Conservation (phyloP, 2,329 filamentous ascomycete genomes). For the Colletotrichum godetiae region DNA sequence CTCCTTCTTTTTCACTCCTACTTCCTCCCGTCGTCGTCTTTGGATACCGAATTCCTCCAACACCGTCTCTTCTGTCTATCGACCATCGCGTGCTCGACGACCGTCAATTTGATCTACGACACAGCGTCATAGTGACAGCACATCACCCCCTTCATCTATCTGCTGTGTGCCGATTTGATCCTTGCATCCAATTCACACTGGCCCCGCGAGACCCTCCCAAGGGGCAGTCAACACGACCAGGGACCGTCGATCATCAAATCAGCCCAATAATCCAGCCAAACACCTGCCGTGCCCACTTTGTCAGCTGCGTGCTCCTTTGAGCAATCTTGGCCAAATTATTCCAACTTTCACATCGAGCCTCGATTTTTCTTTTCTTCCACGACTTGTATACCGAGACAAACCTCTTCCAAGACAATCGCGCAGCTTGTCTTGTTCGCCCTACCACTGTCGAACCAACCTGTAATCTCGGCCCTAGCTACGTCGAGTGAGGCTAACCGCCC, state of each 20-base stretch:
- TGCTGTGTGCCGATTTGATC: conserved; percentile 20
- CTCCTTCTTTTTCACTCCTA: not conserved
- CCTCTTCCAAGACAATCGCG: not conserved
- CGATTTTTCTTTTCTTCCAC: not conserved
- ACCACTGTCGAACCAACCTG: not conserved
- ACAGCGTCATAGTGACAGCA: conserved; percentile 33
- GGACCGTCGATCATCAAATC: conserved; percentile 31
- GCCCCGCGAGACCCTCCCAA: conserved; percentile 29
- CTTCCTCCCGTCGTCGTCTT: not conserved
- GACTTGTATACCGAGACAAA: not conserved
- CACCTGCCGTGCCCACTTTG: conserved; percentile 5
- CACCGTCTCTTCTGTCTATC: not conserved
- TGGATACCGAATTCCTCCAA: not conserved
- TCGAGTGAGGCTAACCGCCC: conserved; percentile 3
- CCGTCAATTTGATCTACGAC: conserved; percentile 7
- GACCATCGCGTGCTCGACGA: conserved; percentile 10
- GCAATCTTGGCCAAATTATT: not conserved
- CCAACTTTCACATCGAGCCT: not conserved
- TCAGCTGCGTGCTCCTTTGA: conserved; percentile 14
- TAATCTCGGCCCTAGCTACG: not conserved
- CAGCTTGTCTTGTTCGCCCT: not conserved
- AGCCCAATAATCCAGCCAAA: conserved; percentile 19
- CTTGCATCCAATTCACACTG: conserved; percentile 19
- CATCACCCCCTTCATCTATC: conserved; percentile 30
- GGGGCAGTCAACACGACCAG: conserved; percentile 19